Evolutionary conservation across 441 rosid genomes (phyloP).

Genomic region (Croton setiger): DNA sequence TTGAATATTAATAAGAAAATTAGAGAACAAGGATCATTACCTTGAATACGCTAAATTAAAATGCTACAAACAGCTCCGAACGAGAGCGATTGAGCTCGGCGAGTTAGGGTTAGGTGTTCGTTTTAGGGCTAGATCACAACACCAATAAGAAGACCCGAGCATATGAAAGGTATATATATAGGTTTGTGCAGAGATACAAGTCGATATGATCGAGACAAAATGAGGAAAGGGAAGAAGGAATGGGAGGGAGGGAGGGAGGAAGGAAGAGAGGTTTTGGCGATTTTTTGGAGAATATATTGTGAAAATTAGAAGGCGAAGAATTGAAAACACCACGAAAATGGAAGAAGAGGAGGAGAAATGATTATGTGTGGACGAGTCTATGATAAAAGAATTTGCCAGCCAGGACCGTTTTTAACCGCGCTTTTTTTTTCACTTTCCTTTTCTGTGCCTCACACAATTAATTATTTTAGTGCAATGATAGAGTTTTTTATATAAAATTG

Average conservation of each 20-base stretch:
- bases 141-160: conserved; percentile 3
- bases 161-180: neutral
- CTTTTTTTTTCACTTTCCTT: neutral
- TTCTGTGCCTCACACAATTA: no score
- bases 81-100: conserved; percentile 8
- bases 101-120: conserved; percentile 23
- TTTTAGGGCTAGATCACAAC: conserved; percentile 19
- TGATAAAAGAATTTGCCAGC: neutral
- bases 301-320: neutral
- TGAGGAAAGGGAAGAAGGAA: neutral
- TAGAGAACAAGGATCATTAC: conserved; percentile 17
- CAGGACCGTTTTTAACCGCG: neutral
- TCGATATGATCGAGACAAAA: conserved; percentile 27
- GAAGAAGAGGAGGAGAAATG: neutral
- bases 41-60: conserved; percentile 5
- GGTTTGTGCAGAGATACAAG: neutral
- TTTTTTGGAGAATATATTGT: neutral
- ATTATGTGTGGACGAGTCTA: conserved; percentile 3
- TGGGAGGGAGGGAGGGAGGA: neutral
- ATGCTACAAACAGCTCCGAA: neutral
- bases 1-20: neutral
- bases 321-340: conserved; percentile 9
- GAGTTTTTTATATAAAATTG: no score
- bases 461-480: no score
- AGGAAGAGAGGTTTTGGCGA: neutral